Evolutionary conservation across 2,329 filamentous ascomycete species (phyloP).

Genomic region (Colletotrichum sojae): DNA sequence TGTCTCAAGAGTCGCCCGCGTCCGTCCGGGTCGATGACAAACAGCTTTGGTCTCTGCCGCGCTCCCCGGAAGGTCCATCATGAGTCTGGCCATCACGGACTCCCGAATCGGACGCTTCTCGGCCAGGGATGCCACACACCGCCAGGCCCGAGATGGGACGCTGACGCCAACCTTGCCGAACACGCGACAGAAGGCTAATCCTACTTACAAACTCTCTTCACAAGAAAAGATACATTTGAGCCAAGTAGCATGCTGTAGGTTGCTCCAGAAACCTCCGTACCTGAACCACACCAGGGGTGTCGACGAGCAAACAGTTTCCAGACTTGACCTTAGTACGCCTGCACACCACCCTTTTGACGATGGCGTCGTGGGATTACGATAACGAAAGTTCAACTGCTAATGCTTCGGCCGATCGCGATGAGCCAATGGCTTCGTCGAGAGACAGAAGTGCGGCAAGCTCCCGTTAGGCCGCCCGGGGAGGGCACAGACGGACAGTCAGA

Average conservation of each 20-base stretch:
- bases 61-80: slow-evolving; percentile 1
- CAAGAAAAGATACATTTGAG: slow-evolving; percentile 22
- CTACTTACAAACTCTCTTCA: slow-evolving; percentile 8
- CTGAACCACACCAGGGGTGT: neutral
- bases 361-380: slow-evolving; percentile 20
- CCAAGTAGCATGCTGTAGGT: slow-evolving; percentile 13
- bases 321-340: neutral
- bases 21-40: neutral
- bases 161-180: slow-evolving; percentile 28
- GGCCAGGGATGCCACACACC: slow-evolving; percentile 21
- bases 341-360: slow-evolving; percentile 25
- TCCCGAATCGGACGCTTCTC: neutral
- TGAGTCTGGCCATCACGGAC: slow-evolving; percentile 5
- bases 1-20: slow-evolving; percentile 24
- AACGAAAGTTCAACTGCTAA: slow-evolving; percentile 13
- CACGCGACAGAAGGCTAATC: slow-evolving; percentile 22
- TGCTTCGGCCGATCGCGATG: slow-evolving; percentile 22
- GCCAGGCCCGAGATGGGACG: slow-evolving; percentile 12
- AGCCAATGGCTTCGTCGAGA: slow-evolving; percentile 16
- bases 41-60: neutral
- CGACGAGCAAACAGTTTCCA: slow-evolving; percentile 5
- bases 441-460: slow-evolving; percentile 32
- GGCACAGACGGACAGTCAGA: slow-evolving; percentile 31
- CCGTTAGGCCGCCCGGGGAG: slow-evolving; percentile 26
- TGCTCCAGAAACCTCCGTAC: neutral